Evolutionary conservation across 768 basidiomycete species (phyloP).

Genomic region (Suillus spraguei): DNA sequence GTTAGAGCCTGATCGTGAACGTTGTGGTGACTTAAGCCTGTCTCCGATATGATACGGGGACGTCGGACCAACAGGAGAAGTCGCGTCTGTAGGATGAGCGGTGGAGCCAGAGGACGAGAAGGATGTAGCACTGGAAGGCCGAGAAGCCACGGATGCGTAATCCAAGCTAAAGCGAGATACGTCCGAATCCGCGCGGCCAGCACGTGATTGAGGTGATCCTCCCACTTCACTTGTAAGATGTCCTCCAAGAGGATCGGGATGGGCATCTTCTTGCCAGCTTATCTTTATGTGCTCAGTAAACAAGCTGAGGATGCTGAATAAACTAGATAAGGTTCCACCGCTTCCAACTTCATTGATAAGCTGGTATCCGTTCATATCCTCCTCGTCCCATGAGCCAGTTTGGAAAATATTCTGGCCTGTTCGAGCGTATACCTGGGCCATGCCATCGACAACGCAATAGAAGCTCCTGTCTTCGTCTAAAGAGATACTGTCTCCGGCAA

Average conservation of each 20-base stretch:
- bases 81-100: constrained; percentile 48
- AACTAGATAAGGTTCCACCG: constrained; percentile 92
- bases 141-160: constrained; percentile 20
- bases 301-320: constrained; percentile 95
- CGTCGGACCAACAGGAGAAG: constrained; percentile 16
- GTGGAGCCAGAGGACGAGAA: constrained; percentile 72
- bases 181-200: constrained; percentile 58
- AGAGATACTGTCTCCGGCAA: constrained; percentile 93
- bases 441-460: constrained; percentile 98
- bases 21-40: constrained; percentile 18
- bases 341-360: constrained; percentile 94
- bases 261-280: constrained; percentile 80
- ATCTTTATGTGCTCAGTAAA: constrained; percentile 95
- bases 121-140: constrained; percentile 51
- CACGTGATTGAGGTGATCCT: constrained; percentile 28
- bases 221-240: constrained; percentile 22
- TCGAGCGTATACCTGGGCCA: constrained; percentile 88
- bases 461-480: constrained; percentile 93
- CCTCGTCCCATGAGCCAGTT: constrained; percentile 73
- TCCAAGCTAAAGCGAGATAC: constrained; percentile 60
- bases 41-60: constrained; percentile 16
- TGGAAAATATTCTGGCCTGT: constrained; percentile 55
- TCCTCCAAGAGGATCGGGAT: constrained; percentile 24
- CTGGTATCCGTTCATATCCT: constrained; percentile 94
- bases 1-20: constrained; percentile 27